Conservation (phyloP, 257 asterid genomes). For the Osmanthus fragrans region DNA sequence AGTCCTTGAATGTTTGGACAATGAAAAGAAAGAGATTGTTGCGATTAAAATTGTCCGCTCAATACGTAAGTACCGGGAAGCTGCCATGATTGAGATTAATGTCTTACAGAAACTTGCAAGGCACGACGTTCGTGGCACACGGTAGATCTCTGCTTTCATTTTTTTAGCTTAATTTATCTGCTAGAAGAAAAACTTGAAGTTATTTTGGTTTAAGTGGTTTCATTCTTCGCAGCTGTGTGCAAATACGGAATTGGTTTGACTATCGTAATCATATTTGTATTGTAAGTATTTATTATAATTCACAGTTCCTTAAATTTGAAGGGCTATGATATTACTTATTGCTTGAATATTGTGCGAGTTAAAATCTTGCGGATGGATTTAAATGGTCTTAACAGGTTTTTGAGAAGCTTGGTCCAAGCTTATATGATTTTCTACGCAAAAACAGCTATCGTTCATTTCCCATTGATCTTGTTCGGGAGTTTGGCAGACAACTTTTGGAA, state of each 20-base stretch:
- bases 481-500: constrained; percentile 96
- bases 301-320: constrained; percentile 40
- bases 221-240: constrained; percentile 87
- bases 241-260: constrained; percentile 94
- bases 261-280: constrained; percentile 88
- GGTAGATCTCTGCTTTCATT: constrained; percentile 40
- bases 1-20: constrained; percentile 75
- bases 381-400: constrained; percentile 91
- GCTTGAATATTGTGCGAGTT: constrained; percentile 50
- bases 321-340: constrained; percentile 29
- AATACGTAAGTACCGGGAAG: constrained; percentile 75
- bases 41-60: constrained; percentile 82
- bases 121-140: constrained; percentile 58
- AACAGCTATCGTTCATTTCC: constrained; percentile 91
- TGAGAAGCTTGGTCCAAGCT: constrained; percentile 99
- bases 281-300: constrained; percentile 59
- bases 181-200: constrained; percentile 34
- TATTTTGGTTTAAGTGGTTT: constrained; percentile 60
- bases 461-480: constrained; percentile 95
- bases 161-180: constrained; percentile 16
- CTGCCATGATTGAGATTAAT: constrained; percentile 85
- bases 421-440: constrained; percentile 94
- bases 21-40: constrained; percentile 74
- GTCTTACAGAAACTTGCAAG: constrained; percentile 69
- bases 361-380: constrained; percentile 60